A percentile compares a stretch with the other conserved stretches of the same genome.
Conservation (phyloP, 2,329 filamentous ascomycete species). For the Pezicula radicicola region DNA sequence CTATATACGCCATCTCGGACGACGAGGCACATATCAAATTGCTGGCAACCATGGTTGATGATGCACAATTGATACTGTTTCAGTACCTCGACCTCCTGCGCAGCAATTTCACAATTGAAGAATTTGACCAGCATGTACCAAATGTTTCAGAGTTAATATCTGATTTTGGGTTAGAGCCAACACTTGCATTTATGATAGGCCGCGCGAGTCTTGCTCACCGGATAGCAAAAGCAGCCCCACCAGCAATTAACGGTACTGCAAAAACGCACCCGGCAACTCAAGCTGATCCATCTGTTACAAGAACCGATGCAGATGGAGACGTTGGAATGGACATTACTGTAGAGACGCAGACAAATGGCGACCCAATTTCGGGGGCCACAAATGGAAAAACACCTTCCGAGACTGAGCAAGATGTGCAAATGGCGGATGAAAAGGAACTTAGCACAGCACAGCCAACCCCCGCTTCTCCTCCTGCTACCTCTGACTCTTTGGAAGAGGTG, state of each 20-base stretch:
- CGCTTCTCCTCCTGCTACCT: constrained; percentile 37
- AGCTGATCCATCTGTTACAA: constrained; percentile 1
- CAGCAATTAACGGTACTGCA: constrained; percentile 16
- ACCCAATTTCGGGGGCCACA: constrained; percentile 8
- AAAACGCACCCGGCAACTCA: constrained; percentile 8
- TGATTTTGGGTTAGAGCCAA: constrained; percentile 76
- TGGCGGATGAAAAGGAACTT: constrained; percentile 31
- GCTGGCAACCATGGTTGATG: constrained; percentile 83
- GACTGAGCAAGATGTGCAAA: constrained; percentile 32
- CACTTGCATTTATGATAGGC: constrained; percentile 81
- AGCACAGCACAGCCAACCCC: constrained; percentile 22
- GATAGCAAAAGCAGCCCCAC: constrained; percentile 35
- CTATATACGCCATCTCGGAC: constrained; percentile 71
- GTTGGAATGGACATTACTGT: constrained; percentile 26
- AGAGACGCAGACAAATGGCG: constrained; percentile 13
- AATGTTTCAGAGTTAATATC: constrained; percentile 69
- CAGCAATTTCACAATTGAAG: constrained; percentile 69
- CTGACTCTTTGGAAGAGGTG: constrained; percentile 58
- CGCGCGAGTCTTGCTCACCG: constrained; percentile 70
- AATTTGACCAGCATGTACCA: constrained; percentile 79
- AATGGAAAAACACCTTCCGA: constrained; percentile 11
- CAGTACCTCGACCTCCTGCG: constrained; percentile 90
- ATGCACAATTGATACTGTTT: constrained; percentile 78
- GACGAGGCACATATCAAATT: constrained; percentile 82
- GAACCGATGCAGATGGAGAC: constrained; percentile 55